Conservation (phyloP, 2,329 filamentous ascomycete species). For the Pseudocercospora vitis region DNA sequence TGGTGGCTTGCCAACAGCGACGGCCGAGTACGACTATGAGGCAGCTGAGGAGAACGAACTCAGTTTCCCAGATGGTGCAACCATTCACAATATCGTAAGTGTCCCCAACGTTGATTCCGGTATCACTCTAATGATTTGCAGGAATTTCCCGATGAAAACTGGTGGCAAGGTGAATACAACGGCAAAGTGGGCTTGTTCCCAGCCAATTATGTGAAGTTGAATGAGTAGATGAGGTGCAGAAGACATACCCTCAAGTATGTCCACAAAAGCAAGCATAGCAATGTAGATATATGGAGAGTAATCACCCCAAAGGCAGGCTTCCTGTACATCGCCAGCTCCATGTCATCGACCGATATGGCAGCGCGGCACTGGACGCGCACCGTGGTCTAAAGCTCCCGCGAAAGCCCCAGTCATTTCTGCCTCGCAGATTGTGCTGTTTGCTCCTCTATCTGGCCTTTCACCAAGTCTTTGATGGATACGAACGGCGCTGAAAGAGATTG, state of each 20-base stretch:
- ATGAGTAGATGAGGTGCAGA: constrained; percentile 39
- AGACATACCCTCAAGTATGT: neutral
- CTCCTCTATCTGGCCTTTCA: too few species aligned
- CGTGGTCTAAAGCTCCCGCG: neutral
- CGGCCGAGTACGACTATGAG: constrained; percentile 91
- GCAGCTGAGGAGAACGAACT: constrained; percentile 87
- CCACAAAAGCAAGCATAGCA: neutral
- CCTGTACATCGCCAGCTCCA: neutral
- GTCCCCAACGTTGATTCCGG: neutral
- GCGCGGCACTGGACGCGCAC: neutral
- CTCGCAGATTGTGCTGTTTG: too few species aligned
- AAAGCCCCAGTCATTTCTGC: too few species aligned
- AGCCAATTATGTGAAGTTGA: constrained; percentile 52
- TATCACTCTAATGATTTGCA: constrained; percentile 40
- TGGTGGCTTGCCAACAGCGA: constrained; percentile 60
- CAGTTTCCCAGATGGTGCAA: constrained; percentile 87
- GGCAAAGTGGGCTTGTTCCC: constrained; percentile 80
- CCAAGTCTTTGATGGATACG: too few species aligned
- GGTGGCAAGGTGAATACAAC: constrained; percentile 90
- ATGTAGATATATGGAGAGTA: constrained; percentile 1
- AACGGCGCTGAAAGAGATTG: too few species aligned
- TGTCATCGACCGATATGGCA: neutral
- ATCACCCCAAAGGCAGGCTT: constrained; percentile 2
- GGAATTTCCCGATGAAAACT: constrained; percentile 98
- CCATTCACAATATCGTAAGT: constrained; percentile 73